Base-by-base conservation (phyloP, 306 rosid species). In the Gastrolobium bilobum region DNA sequence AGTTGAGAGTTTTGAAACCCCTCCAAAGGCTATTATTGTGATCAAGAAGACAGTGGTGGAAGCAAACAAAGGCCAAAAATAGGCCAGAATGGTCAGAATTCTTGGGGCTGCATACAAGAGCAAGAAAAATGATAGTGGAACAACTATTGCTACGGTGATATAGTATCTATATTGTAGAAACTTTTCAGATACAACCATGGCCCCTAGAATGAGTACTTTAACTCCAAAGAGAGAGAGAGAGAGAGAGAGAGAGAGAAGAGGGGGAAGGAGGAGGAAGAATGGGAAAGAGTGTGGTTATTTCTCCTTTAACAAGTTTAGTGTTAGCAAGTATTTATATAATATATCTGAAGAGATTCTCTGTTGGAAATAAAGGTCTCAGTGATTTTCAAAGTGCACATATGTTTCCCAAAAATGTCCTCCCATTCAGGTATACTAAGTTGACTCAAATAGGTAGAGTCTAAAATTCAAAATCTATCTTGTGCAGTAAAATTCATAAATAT, bases 1-100 rank as follows among this genome's bases (percentile, higher is more conserved):
- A 10, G 54, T 83, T 26, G 97, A 77, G 57, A 85, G 42, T 76
- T 83, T 88, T 7, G 94, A 82, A 73, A 89, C 77, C 3, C 97
- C 93, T 59, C 92, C 89, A 72, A 94, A 89, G 76, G 85, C 90
- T 38, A 85, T 48, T 60, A 88, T 82, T 15, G 75, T 62, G n/a
- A 85, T 80, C 82, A 94, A 63, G 64, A 94, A 89, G 0, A 89
- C 84, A 4, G 93, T 82, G 4, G 97, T 94, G 62, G 97, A 92
- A 68, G 89, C 94, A 60, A 94, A 87, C 56, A 94, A 89, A 42
- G 97, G 97, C 98, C 93, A 92, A 77, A 94, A 94, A 77, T 81
- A 92, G 30, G 89, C 89, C 75, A 94, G 30, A 68, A 94, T 85
- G 64, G 60, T 83, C 6, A 88, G n/a, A 42, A 92, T 48, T 51